A percentile compares a stretch with the other conserved stretches of the same genome.
Evolutionary conservation across 192 early-diverging fungal genomes (phyloP).

Genomic region (Bifiguratus adelaidae): DNA sequence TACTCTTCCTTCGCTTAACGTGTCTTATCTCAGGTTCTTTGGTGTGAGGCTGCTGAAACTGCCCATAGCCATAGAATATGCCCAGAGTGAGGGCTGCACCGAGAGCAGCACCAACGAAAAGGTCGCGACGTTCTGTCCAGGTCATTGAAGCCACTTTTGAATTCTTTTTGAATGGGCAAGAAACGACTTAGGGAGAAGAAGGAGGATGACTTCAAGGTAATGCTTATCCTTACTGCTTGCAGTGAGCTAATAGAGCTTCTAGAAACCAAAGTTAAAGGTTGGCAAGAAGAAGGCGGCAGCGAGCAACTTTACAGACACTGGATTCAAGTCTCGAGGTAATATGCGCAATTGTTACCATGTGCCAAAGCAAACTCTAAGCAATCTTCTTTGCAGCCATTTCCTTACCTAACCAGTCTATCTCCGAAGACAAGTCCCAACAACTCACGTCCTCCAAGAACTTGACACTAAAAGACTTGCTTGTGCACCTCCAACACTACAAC

Average conservation of each 20-base stretch:
- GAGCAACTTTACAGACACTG: constrained; percentile 68
- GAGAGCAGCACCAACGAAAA: no score
- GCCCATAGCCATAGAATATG: no score
- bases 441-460: constrained; percentile 69
- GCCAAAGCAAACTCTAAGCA: constrained; percentile 1
- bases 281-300: constrained; percentile 77
- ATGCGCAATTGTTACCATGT: background rate
- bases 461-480: constrained; percentile 61
- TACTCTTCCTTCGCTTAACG: no score
- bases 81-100: no score
- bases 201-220: constrained; percentile 66
- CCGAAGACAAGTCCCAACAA: constrained; percentile 59
- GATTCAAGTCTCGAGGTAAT: constrained; percentile 68
- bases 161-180: background rate
- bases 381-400: constrained; percentile 46
- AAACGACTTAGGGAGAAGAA: constrained; percentile 43
- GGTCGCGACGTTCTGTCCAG: no score
- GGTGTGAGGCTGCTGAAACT: no score
- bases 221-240: background rate
- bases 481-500: constrained; percentile 72
- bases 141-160: no score
- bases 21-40: no score
- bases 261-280: constrained; percentile 89
- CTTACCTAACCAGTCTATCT: constrained; percentile 70
- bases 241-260: background rate